Evolutionary conservation across 208 protist species (phyloP).

Genomic region (Leishmania major): DNA sequence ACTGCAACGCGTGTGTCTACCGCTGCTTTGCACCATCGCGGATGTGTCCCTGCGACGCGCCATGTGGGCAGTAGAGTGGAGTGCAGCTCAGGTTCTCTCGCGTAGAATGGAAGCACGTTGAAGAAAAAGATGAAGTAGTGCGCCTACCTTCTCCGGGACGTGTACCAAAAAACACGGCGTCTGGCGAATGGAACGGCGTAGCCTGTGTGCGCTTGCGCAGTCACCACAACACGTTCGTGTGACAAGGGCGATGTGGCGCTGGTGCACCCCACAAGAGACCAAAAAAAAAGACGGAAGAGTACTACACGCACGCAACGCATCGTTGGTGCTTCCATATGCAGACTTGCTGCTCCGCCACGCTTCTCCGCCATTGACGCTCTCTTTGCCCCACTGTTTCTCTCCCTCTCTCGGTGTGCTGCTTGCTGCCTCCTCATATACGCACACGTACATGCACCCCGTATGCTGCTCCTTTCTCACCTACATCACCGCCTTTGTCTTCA

Average conservation of each 20-base stretch:
- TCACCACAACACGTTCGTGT: not conserved
- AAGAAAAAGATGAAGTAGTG: not conserved
- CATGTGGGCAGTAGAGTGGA: not conserved
- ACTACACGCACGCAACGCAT: not conserved
- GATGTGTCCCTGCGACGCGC: not conserved
- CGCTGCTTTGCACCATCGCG: not conserved
- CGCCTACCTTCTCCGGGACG: not conserved
- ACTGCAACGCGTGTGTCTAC: not conserved
- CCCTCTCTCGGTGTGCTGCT: not conserved
- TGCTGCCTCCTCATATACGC: not conserved
- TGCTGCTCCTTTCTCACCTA: not conserved
- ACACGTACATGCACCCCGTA: not conserved
- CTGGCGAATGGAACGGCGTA: not conserved
- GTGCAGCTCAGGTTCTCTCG: not conserved
- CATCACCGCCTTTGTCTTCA: not conserved
- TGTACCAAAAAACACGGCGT: not conserved
- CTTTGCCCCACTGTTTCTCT: not conserved
- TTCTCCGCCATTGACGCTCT: not conserved
- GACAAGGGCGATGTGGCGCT: not conserved
- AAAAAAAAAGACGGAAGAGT: not conserved
- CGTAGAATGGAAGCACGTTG: not conserved
- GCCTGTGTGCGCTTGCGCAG: not conserved
- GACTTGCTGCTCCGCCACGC: not conserved
- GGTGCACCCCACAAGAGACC: not conserved
- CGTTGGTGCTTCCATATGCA: not conserved